These are phyloP conservation scores for Colletotrichum salicis DNA, from an alignment of 2,329 filamentous ascomycete species.

Conservation along the genomic window DNA sequence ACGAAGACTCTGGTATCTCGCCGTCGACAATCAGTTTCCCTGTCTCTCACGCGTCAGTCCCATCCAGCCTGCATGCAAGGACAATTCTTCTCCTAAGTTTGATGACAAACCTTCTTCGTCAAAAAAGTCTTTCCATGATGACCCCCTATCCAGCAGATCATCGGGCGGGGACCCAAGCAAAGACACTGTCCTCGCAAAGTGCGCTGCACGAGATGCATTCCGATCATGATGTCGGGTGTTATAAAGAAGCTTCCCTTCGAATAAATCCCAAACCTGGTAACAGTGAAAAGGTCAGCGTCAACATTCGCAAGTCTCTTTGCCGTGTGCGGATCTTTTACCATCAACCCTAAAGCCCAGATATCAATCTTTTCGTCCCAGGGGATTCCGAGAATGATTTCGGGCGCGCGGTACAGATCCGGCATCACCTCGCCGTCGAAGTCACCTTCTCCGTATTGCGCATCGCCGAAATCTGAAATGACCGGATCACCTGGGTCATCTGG, in stretches of 20 bases:
- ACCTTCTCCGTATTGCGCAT: slow-evolving; percentile 40
- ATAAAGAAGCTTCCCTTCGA: slow-evolving; percentile 45
- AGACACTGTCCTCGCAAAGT: slow-evolving; percentile 50
- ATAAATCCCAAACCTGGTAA: slow-evolving; percentile 45
- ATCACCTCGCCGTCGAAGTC: slow-evolving; percentile 43
- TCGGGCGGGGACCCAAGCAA: slow-evolving; percentile 49
- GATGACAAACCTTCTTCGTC: slow-evolving; percentile 38
- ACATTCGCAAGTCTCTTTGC: no score
- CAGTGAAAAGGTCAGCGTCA: background rate
- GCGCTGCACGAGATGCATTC: slow-evolving; percentile 40
- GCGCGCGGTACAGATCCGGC: slow-evolving; percentile 47
- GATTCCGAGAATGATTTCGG: slow-evolving; percentile 47
- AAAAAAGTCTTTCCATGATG: slow-evolving; percentile 37
- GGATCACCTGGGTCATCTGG: slow-evolving; percentile 38
- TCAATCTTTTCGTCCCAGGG: slow-evolving; percentile 48
- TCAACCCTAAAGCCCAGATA: slow-evolving; percentile 41
- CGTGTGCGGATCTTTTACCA: background rate
- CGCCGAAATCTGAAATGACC: slow-evolving; percentile 46
- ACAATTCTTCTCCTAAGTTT: no score
- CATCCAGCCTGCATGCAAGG: accelerated
- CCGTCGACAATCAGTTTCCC: slow-evolving; percentile 5
- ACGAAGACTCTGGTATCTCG: slow-evolving; percentile 23
- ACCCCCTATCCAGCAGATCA: slow-evolving; percentile 46
- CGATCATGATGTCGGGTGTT: slow-evolving; percentile 35
- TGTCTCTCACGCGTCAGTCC: slow-evolving; percentile 3